Percentiles rank a stretch among this genome's conserved stretches.
These are phyloP conservation scores for Pezicula radicicola DNA, from an alignment of 2,329 filamentous ascomycete genomes.

Conservation along the genomic window DNA sequence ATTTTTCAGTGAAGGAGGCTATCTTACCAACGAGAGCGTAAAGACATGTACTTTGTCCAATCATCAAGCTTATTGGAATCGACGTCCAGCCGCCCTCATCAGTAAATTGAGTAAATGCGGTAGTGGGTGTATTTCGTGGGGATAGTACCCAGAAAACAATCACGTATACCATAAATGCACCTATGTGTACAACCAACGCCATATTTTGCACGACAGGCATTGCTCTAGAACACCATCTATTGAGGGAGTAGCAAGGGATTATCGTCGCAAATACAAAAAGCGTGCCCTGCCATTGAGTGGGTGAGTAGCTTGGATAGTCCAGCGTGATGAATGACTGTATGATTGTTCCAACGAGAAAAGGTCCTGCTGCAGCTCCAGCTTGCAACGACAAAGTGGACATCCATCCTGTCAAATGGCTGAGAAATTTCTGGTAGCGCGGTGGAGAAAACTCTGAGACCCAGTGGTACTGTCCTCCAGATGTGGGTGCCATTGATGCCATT, in stretches of 20 bases:
- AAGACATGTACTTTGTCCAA: conserved; percentile 31
- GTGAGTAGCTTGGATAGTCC: conserved; percentile 35
- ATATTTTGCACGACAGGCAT: conserved; percentile 38
- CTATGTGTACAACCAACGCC: conserved; percentile 37
- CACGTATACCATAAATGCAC: conserved; percentile 38
- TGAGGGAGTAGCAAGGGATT: conserved; percentile 47
- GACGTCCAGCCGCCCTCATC: conserved; percentile 25
- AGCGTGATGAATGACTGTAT: conserved; percentile 43
- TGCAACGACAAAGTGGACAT: conserved; percentile 67
- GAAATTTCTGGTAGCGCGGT: conserved; percentile 42
- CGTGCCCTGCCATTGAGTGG: conserved; percentile 44
- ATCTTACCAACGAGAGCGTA: conserved; percentile 4
- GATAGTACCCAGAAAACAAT: conserved; percentile 28
- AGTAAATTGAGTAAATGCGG: conserved; percentile 23
- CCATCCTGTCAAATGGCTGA: conserved; percentile 54
- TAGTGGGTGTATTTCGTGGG: conserved; percentile 3
- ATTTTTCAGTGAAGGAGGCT: conserved; percentile 15
- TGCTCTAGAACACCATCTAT: conserved; percentile 32
- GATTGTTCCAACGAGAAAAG: conserved; percentile 45
- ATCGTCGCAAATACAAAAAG: conserved; percentile 43
- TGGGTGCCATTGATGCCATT: conserved; percentile 36
- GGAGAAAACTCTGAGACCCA: conserved; percentile 52
- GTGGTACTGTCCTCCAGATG: conserved; percentile 50
- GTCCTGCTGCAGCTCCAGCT: conserved; percentile 67
- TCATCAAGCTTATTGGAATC: conserved; percentile 27